phyloP scores from a whole-genome alignment of 805 yeast genomes.

The Candida gorgasii region DNA sequence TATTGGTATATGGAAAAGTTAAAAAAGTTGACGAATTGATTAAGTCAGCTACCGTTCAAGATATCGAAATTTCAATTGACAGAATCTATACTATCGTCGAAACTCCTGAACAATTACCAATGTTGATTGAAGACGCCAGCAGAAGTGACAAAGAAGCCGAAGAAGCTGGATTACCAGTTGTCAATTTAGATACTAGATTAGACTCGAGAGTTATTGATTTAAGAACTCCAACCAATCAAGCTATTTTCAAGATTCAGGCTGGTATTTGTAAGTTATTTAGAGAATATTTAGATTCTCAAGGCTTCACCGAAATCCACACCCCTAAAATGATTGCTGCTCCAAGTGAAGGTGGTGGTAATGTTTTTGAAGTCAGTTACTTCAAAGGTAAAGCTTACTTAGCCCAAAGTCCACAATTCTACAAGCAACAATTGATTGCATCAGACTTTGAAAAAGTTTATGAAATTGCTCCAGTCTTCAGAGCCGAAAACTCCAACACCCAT shows the following conservation, averaged over 20 bases:
- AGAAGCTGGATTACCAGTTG: conserved; percentile 87
- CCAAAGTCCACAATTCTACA: conserved; percentile 97
- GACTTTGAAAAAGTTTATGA: conserved; percentile 97
- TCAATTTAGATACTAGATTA: conserved; percentile 92
- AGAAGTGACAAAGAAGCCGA: conserved; percentile 95
- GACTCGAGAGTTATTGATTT: conserved; percentile 95
- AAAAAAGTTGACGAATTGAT: conserved; percentile 82
- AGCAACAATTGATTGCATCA: conserved; percentile 96
- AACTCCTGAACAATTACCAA: conserved; percentile 91
- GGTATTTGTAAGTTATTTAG: conserved; percentile 88
- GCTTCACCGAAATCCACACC: conserved; percentile 90
- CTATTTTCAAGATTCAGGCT: conserved; percentile 90
- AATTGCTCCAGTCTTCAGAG: conserved; percentile 97
- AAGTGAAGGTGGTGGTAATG: conserved; percentile 97
- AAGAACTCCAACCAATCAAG: conserved; percentile 96
- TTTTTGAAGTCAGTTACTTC: conserved; percentile 90
- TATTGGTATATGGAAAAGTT: conserved; percentile 83
- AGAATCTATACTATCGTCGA: conserved; percentile 77
- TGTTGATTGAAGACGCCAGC: conserved; percentile 93
- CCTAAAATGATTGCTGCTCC: conserved; percentile 96
- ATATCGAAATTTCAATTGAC: conserved; percentile 77
- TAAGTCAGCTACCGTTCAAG: conserved; percentile 89
- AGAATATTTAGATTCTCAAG: conserved; percentile 69
- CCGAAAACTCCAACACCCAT: conserved; percentile 98
- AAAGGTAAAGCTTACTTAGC: conserved; percentile 92